Conservation (phyloP, 306 rosid species). For the Prunus campanulata region DNA sequence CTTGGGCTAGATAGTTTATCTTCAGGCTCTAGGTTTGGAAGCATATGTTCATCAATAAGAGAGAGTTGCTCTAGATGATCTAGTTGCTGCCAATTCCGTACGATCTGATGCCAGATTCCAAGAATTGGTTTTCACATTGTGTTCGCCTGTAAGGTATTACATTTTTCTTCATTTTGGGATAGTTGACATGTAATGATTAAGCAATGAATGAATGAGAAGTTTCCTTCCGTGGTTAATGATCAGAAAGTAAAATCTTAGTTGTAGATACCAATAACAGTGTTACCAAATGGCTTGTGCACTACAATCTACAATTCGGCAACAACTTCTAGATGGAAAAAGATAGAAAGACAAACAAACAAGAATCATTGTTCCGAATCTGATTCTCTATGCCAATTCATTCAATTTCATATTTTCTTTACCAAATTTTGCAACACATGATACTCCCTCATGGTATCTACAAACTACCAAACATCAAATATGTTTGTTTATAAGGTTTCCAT, state of each 20-base stretch:
- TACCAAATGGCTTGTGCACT: neutral
- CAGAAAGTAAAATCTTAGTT: neutral
- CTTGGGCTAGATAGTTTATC: neutral
- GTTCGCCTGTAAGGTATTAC: neutral
- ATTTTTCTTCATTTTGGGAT: neutral
- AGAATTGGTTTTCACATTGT: neutral
- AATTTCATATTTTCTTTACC: neutral
- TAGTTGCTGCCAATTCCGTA: neutral
- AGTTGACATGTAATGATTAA: neutral
- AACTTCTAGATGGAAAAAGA: neutral
- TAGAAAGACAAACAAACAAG: neutral
- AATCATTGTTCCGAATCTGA: neutral
- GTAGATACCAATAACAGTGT: neutral
- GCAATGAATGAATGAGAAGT: neutral
- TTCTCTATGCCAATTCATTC: neutral
- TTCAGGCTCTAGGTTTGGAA: neutral
- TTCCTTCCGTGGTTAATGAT: neutral
- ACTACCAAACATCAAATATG: neutral
- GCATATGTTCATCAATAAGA: neutral
- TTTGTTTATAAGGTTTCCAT: neutral
- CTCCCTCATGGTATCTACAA: neutral
- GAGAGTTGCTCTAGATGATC: neutral
- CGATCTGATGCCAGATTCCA: neutral
- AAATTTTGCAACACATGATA: neutral
- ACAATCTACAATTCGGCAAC: neutral